These are phyloP conservation scores for Pseudomicrostroma phylloplanum DNA, from an alignment of 1,284 basidiomycete genomes.

Conservation along the genomic window DNA sequence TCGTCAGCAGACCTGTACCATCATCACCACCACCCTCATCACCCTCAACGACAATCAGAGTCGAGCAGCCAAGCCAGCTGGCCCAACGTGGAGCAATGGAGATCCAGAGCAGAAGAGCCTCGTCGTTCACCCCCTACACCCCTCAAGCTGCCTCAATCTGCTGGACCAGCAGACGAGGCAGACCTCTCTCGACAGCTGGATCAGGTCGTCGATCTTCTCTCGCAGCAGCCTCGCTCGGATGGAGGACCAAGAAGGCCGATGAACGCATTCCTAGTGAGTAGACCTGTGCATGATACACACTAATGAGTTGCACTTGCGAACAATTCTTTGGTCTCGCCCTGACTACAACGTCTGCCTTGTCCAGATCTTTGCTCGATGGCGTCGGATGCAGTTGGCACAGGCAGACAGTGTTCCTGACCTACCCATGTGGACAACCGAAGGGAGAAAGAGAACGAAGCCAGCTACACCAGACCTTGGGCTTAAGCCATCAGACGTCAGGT, in stretches of 20 bases:
- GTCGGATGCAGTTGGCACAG: not conserved
- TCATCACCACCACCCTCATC: too few species aligned
- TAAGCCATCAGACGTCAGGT: constrained; percentile 4
- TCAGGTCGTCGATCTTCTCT: not conserved
- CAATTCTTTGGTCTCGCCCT: not conserved
- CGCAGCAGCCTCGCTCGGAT: constrained; percentile 3
- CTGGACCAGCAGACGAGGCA: not conserved
- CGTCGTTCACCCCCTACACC: too few species aligned
- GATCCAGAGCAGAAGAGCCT: too few species aligned
- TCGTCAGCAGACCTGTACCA: too few species aligned
- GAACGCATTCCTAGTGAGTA: constrained; percentile 4
- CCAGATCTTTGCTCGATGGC: constrained; percentile 7
- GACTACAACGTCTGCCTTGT: not conserved
- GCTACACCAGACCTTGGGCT: not conserved
- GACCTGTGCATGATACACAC: not conserved
- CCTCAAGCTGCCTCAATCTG: too few species aligned
- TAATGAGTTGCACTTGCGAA: not conserved
- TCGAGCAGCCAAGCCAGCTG: too few species aligned
- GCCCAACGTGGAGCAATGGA: too few species aligned
- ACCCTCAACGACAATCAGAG: too few species aligned
- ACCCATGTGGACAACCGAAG: not conserved
- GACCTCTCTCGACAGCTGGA: not conserved
- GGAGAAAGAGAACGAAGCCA: not conserved
- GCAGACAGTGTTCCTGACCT: not conserved
- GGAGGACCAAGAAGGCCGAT: constrained; percentile 3